phyloP scores from a whole-genome alignment of 257 asterid species.

The Fraxinus cuspidata region DNA sequence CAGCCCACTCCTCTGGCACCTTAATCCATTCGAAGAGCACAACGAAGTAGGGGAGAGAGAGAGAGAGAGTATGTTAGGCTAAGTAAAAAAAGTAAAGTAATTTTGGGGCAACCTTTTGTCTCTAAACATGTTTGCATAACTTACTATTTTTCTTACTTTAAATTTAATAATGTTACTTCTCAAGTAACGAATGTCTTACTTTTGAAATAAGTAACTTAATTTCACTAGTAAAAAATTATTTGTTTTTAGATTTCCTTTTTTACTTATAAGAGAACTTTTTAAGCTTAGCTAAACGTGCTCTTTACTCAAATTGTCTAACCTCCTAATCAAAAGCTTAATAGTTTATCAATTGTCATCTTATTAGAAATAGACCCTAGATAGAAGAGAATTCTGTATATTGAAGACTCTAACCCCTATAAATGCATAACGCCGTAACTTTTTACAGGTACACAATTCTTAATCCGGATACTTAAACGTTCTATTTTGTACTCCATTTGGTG shows the following conservation, averaged over 20 bases:
- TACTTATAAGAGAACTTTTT: not conserved
- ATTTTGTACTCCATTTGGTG: too few species aligned
- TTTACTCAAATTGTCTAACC: not conserved
- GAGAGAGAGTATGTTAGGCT: not conserved
- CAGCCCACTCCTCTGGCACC: not conserved
- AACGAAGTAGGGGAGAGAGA: not conserved
- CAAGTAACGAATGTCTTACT: not conserved
- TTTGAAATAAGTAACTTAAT: not conserved
- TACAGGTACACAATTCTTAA: too few species aligned
- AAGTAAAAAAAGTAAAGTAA: not conserved
- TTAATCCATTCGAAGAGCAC: not conserved
- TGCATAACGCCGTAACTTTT: too few species aligned
- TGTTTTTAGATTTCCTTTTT: not conserved
- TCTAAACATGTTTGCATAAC: too few species aligned
- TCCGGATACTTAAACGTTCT: too few species aligned
- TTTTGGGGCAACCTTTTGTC: too few species aligned
- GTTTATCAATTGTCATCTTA: too few species aligned
- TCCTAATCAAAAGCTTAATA: not conserved
- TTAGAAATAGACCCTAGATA: too few species aligned
- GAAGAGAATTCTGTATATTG: too few species aligned
- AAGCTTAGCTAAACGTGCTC: not conserved
- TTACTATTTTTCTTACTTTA: not conserved
- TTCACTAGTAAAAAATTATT: not conserved
- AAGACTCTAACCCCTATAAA: too few species aligned
- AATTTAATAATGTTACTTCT: not conserved